These are phyloP conservation scores for Theobroma cacao DNA, from an alignment of 345 rosid genomes.

Conservation along the genomic window DNA sequence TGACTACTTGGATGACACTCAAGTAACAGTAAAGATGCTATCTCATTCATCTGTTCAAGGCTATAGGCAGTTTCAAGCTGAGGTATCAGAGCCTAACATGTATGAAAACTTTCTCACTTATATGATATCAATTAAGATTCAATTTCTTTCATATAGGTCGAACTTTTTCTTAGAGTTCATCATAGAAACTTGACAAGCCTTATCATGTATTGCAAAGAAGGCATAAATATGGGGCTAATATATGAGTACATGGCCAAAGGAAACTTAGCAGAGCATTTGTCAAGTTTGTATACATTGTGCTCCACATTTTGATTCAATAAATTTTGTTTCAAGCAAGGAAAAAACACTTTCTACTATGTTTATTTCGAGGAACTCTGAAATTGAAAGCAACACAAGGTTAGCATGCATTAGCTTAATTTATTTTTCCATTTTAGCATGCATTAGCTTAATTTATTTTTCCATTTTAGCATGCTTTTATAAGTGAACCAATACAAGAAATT, in stretches of 20 bases:
- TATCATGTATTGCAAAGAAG: conserved; percentile 51
- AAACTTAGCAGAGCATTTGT: conserved; percentile 35
- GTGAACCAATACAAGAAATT: background rate
- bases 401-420: background rate
- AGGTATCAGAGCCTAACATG: too few relatives aligned
- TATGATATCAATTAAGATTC: conserved; percentile 8
- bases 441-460: background rate
- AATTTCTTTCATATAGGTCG: conserved; percentile 25
- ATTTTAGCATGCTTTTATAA: background rate
- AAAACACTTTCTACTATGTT: conserved; percentile 14
- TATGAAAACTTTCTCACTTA: too few relatives aligned
- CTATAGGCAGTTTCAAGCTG: too few relatives aligned
- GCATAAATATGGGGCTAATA: conserved; percentile 33
- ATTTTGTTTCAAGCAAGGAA: conserved; percentile 9
- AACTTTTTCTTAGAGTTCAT: conserved; percentile 48
- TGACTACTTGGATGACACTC: background rate
- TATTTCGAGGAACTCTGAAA: conserved; percentile 43
- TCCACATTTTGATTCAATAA: background rate
- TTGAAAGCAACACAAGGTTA: conserved; percentile 56
- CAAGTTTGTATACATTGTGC: conserved; percentile 10
- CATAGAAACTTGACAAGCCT: conserved; percentile 43
- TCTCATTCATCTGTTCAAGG: too few relatives aligned
- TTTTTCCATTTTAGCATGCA: background rate
- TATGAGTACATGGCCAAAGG: conserved; percentile 54
- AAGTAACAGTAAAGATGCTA: too few relatives aligned